A percentile compares a stretch with the other conserved stretches of the same genome.
These are phyloP conservation scores for Cutaneotrichosporon sp. DNA, from an alignment of 1,284 basidiomycete genomes.

Conservation along the genomic window DNA sequence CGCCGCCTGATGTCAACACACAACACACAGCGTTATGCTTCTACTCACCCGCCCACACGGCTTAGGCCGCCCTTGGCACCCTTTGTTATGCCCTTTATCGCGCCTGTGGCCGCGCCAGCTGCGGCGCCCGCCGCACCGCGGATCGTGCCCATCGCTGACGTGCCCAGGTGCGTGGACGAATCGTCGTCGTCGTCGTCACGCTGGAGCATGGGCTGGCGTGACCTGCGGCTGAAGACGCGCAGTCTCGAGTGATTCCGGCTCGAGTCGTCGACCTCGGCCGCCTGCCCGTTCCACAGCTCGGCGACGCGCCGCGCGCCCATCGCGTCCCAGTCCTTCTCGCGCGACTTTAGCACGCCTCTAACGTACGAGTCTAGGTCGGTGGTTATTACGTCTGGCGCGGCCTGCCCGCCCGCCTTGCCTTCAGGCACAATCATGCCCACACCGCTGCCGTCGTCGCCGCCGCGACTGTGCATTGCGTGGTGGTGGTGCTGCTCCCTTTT, in stretches of 20 bases:
- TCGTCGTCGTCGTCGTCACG: conserved; percentile 11
- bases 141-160: conserved; percentile 10
- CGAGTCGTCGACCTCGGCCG: conserved; percentile 10
- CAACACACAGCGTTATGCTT: neutral
- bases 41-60: conserved; percentile 30
- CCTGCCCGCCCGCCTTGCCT: conserved; percentile 34
- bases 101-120: conserved; percentile 19
- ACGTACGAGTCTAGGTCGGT: conserved; percentile 41
- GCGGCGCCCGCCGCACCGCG: conserved; percentile 2
- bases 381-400: conserved; percentile 41
- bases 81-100: conserved; percentile 30
- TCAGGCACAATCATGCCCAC: conserved; percentile 35
- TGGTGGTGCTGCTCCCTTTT: conserved; percentile 36
- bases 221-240: conserved; percentile 7
- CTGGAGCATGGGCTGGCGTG: neutral
- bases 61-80: conserved; percentile 33
- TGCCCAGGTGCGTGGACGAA: neutral
- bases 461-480: conserved; percentile 17
- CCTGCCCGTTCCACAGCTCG: conserved; percentile 36
- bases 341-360: conserved; percentile 34
- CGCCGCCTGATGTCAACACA: conserved; percentile 1
- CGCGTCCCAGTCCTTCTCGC: conserved; percentile 41
- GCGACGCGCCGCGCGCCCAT: conserved; percentile 41
- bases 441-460: conserved; percentile 21
- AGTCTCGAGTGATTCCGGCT: neutral